These are phyloP conservation scores for Mucor saturninus DNA, from an alignment of 371 early-diverging fungal species.

Conservation along the genomic window DNA sequence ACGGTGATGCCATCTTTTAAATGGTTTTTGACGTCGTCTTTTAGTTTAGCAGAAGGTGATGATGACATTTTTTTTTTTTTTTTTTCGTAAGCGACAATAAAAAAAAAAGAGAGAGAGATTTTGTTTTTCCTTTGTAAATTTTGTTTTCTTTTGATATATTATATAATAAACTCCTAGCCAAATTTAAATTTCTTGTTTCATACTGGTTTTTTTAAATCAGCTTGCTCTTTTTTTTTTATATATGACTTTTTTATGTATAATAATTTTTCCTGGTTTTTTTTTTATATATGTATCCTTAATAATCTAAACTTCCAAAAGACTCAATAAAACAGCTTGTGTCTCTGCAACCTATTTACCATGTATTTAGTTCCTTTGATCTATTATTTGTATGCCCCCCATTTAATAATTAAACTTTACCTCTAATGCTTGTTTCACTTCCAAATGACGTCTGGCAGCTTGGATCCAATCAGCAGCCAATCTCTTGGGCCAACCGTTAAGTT, in stretches of 20 bases:
- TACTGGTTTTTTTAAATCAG: too few relatives aligned
- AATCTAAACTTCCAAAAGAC: slow-evolving; percentile 51
- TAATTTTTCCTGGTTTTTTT: slow-evolving; percentile 7
- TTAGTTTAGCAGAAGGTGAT: slow-evolving; percentile 14
- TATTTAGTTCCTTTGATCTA: too few relatives aligned
- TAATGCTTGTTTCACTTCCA: slow-evolving; percentile 87
- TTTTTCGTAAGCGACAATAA: background rate
- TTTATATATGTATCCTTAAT: slow-evolving; percentile 1
- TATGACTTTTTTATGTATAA: background rate
- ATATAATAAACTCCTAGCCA: too few relatives aligned
- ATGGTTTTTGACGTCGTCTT: slow-evolving; percentile 25
- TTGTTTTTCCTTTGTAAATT: background rate
- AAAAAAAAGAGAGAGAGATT: slow-evolving; percentile 6
- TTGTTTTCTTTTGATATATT: background rate
- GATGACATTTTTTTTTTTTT: background rate
- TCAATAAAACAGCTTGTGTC: slow-evolving; percentile 65
- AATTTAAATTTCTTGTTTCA: too few relatives aligned
- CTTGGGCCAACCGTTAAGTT: slow-evolving; percentile 89
- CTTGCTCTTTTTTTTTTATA: too few relatives aligned
- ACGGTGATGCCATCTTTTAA: slow-evolving; percentile 34
- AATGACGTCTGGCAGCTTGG: slow-evolving; percentile 70
- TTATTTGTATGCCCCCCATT: background rate
- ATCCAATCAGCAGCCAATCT: slow-evolving; percentile 88
- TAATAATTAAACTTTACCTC: slow-evolving; percentile 50
- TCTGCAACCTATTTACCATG: slow-evolving; percentile 52